Evolutionary conservation across 2,329 filamentous ascomycete genomes (phyloP).

Genomic region (Fusarium metavorans): DNA sequence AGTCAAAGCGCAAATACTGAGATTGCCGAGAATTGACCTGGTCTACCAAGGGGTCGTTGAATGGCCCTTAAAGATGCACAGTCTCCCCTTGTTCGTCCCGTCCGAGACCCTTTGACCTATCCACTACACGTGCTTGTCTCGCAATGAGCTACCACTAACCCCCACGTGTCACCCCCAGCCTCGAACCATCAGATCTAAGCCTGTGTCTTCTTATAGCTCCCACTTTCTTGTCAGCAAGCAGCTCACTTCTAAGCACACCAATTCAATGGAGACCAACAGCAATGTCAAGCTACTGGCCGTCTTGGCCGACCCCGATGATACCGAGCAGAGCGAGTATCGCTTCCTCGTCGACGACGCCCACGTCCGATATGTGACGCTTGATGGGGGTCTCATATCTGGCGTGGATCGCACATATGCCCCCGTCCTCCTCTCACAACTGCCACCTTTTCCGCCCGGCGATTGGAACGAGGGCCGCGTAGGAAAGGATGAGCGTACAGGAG

Average conservation of each 20-base stretch:
- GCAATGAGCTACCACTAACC: not conserved
- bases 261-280: slow-evolving; percentile 31
- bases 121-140: slow-evolving; percentile 14
- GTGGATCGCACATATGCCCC: slow-evolving; percentile 51
- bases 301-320: slow-evolving; percentile 42
- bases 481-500: slow-evolving; percentile 37
- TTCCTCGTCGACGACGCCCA: slow-evolving; percentile 51
- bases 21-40: slow-evolving; percentile 25
- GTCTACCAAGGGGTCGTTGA: not conserved
- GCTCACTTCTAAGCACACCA: not conserved
- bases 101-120: not conserved
- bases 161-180: slow-evolving; percentile 18
- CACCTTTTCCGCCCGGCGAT: slow-evolving; percentile 52
- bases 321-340: slow-evolving; percentile 51
- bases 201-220: not conserved
- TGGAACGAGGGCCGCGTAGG: slow-evolving; percentile 56
- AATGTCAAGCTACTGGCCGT: slow-evolving; percentile 43
- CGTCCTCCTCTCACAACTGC: slow-evolving; percentile 48
- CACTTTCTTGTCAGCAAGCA: not conserved
- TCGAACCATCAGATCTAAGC: slow-evolving; percentile 5
- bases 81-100: slow-evolving; percentile 8
- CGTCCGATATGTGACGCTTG: slow-evolving; percentile 57
- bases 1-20: slow-evolving; percentile 29
- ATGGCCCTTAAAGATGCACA: slow-evolving; percentile 12
- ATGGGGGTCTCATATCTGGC: slow-evolving; percentile 47